Conservation (phyloP, 768 basidiomycete species). For the Gautieria morchelliformis region DNA sequence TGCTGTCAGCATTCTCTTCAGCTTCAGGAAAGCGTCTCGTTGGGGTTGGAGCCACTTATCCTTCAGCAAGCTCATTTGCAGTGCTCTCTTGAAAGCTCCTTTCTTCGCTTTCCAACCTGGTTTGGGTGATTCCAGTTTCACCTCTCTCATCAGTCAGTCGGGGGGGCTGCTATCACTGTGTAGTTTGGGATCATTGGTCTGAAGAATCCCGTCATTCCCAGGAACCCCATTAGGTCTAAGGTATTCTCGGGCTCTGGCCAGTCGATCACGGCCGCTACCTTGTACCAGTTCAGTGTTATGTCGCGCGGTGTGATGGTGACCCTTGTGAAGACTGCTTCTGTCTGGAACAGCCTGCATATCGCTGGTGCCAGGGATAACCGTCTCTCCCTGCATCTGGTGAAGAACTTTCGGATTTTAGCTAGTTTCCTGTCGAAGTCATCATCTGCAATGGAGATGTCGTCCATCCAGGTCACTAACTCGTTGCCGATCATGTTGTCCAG, state of each 20-base stretch:
- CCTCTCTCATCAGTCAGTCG: slow-evolving; percentile 21
- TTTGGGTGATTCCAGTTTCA: slow-evolving; percentile 14
- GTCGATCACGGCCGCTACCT: slow-evolving; percentile 29
- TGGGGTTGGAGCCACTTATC: neutral
- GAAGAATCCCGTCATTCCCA: too few species aligned
- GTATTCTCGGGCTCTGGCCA: too few species aligned
- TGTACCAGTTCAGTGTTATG: slow-evolving; percentile 10
- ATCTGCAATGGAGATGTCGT: slow-evolving; percentile 25
- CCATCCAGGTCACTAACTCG: slow-evolving; percentile 8
- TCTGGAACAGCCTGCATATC: slow-evolving; percentile 5
- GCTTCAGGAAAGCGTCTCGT: slow-evolving; percentile 17
- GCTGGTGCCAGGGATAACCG: slow-evolving; percentile 7
- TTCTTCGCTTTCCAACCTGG: slow-evolving; percentile 9
- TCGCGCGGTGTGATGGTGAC: slow-evolving; percentile 17
- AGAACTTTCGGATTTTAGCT: slow-evolving; percentile 9
- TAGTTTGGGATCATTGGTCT: too few species aligned
- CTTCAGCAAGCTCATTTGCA: neutral
- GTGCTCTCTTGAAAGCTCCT: too few species aligned
- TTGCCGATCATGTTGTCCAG: slow-evolving; percentile 10
- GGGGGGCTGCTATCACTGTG: slow-evolving; percentile 20
- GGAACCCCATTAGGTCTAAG: too few species aligned
- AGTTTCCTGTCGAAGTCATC: slow-evolving; percentile 27
- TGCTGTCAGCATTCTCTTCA: too few species aligned
- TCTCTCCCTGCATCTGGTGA: slow-evolving; percentile 7
- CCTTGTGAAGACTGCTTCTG: too few species aligned